Conservation (phyloP, 2,329 filamentous ascomycete genomes). For the Aureobasidium namibiae region DNA sequence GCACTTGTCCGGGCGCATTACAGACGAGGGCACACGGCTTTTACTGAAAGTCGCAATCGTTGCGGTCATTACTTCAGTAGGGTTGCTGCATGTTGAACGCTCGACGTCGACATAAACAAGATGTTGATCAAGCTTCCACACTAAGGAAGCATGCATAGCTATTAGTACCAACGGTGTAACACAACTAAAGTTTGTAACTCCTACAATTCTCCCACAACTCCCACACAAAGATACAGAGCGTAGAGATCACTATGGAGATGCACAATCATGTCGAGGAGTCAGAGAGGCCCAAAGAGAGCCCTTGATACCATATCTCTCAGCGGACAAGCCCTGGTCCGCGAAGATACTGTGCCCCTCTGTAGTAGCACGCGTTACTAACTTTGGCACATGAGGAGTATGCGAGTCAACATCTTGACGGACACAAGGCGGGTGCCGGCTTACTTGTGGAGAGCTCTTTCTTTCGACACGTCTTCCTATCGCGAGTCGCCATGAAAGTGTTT, state of each 20-base stretch:
- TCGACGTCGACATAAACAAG: slow-evolving; percentile 4
- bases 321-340: no score
- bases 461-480: not conserved
- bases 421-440: not conserved
- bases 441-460: not conserved
- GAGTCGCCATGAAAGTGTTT: no score
- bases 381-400: no score
- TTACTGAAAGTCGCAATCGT: not conserved
- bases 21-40: not conserved
- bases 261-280: no score
- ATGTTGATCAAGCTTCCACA: not conserved
- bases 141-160: not conserved
- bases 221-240: no score
- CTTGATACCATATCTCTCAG: no score
- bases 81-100: not conserved
- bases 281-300: no score
- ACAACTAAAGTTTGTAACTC: no score
- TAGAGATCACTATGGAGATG: no score
- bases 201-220: no score
- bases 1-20: not conserved
- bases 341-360: no score
- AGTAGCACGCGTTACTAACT: no score
- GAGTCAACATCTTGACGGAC: not conserved
- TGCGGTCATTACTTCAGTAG: not conserved
- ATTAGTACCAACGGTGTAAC: not conserved